A percentile compares a stretch with the other conserved stretches of the same genome.
These are phyloP conservation scores for Rhodomyrtus tomentosa DNA, from an alignment of 345 rosid species.

Conservation along the genomic window DNA sequence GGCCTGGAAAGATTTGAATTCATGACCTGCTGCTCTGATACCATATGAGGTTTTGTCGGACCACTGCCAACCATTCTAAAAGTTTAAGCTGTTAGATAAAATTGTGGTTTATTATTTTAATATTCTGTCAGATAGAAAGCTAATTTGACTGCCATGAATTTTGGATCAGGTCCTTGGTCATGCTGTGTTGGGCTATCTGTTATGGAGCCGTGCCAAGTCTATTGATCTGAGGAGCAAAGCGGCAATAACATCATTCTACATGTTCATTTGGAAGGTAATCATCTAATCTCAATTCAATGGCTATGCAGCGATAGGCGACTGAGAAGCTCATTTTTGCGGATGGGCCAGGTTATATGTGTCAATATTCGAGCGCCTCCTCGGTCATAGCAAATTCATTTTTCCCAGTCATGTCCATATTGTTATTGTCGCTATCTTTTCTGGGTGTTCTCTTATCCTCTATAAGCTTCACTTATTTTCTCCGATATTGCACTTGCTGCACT, in stretches of 20 bases:
- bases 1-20: no score
- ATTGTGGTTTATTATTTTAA: no score
- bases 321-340: not conserved
- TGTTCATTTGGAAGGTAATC: constrained; percentile 95
- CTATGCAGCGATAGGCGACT: not conserved
- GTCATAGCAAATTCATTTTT: not conserved
- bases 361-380: not conserved
- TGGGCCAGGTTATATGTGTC: not conserved
- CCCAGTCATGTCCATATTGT: not conserved
- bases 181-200: constrained; percentile 34
- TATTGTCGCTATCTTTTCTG: not conserved
- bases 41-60: no score
- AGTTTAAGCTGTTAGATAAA: no score
- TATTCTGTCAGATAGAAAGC: not conserved
- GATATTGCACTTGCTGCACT: not conserved
- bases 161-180: constrained; percentile 63
- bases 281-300: not conserved
- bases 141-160: not conserved
- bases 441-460: not conserved
- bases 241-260: constrained; percentile 79
- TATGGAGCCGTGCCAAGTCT: constrained; percentile 72
- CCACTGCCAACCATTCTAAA: no score
- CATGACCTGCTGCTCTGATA: no score
- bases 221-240: constrained; percentile 66
- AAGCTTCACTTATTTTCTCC: not conserved